Percentiles rank a stretch among this genome's conserved stretches.
These are phyloP conservation scores for Ailanthus altissimus DNA, from an alignment of 345 rosid species.

Conservation along the genomic window DNA sequence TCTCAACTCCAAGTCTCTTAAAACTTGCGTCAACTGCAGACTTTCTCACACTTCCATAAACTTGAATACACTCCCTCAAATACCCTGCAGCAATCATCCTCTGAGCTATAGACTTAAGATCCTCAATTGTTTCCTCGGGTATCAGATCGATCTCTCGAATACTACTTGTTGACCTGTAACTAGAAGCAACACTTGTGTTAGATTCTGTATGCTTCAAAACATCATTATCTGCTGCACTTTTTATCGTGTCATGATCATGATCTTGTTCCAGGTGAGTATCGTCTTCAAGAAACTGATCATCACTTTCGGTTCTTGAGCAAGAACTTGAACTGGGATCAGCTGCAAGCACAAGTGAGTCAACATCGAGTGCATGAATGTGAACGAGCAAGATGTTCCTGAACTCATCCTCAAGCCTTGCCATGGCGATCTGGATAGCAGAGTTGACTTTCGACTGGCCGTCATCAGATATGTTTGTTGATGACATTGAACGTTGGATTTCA, in stretches of 20 bases:
- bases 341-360: slow-evolving; percentile 48
- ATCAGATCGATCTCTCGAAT: slow-evolving; percentile 87
- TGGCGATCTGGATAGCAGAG: slow-evolving; percentile 86
- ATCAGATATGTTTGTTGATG: slow-evolving; percentile 47
- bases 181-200: slow-evolving; percentile 11
- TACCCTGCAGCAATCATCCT: slow-evolving; percentile 82
- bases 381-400: slow-evolving; percentile 72
- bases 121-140: slow-evolving; percentile 62
- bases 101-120: slow-evolving; percentile 69
- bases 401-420: slow-evolving; percentile 98
- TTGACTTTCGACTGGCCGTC: slow-evolving; percentile 46
- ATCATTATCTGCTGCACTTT: not conserved
- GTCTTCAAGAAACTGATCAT: not conserved
- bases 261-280: not conserved
- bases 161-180: slow-evolving; percentile 78
- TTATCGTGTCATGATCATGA: not conserved
- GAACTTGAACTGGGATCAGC: slow-evolving; percentile 42
- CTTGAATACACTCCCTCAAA: slow-evolving; percentile 88
- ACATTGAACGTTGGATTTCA: slow-evolving; percentile 68
- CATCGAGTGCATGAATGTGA: slow-evolving; percentile 64
- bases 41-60: slow-evolving; percentile 83
- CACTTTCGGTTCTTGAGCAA: slow-evolving; percentile 5
- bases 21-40: slow-evolving; percentile 79
- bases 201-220: slow-evolving; percentile 7
- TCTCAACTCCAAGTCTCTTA: slow-evolving; percentile 76